Conservation (phyloP, 2,329 filamentous ascomycete species). For the Ilyonectria sp. region DNA sequence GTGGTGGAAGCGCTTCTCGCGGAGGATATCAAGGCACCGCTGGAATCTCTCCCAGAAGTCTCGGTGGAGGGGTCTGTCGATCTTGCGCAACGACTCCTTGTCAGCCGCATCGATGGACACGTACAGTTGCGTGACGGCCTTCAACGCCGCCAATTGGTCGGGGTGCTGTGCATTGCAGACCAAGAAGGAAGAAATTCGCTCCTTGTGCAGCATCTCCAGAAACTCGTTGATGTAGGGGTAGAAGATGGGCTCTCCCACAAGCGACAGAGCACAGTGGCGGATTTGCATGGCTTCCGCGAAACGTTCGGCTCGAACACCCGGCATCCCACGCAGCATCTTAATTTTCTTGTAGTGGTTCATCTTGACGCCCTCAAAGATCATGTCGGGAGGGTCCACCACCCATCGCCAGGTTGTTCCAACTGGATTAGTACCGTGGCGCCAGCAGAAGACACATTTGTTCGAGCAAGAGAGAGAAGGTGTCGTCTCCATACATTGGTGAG, state of each 20-base stretch:
- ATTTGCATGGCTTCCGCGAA: slow-evolving; percentile 95
- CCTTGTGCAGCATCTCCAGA: slow-evolving; percentile 83
- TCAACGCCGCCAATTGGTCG: slow-evolving; percentile 85
- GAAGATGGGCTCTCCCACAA: slow-evolving; percentile 99
- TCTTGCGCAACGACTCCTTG: slow-evolving; percentile 86
- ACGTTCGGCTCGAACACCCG: slow-evolving; percentile 90
- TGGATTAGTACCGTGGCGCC: slow-evolving; percentile 97
- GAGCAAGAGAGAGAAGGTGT: slow-evolving; percentile 95
- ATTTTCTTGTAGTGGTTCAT: slow-evolving; percentile 97
- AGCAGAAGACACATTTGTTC: slow-evolving; percentile 99
- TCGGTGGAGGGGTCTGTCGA: slow-evolving; percentile 92
- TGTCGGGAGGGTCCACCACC: slow-evolving; percentile 90
- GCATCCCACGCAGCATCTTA: slow-evolving; percentile 95
- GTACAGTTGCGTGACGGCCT: slow-evolving; percentile 94
- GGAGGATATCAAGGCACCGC: slow-evolving; percentile 89
- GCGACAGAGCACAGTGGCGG: slow-evolving; percentile 89
- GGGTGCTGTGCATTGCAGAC: slow-evolving; percentile 99
- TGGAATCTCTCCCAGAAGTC: slow-evolving; percentile 99
- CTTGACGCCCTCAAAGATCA: slow-evolving; percentile 93
- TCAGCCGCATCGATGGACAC: slow-evolving; percentile 97
- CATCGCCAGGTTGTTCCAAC: slow-evolving; percentile 98
- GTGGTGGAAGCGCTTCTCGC: slow-evolving; percentile 86
- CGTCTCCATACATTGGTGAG: slow-evolving; percentile 98
- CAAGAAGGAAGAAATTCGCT: slow-evolving; percentile 93
- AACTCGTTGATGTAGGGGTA: slow-evolving; percentile 98